Evolutionary conservation across 2,329 filamentous ascomycete species (phyloP).

Genomic region (Monosporascus sp.): DNA sequence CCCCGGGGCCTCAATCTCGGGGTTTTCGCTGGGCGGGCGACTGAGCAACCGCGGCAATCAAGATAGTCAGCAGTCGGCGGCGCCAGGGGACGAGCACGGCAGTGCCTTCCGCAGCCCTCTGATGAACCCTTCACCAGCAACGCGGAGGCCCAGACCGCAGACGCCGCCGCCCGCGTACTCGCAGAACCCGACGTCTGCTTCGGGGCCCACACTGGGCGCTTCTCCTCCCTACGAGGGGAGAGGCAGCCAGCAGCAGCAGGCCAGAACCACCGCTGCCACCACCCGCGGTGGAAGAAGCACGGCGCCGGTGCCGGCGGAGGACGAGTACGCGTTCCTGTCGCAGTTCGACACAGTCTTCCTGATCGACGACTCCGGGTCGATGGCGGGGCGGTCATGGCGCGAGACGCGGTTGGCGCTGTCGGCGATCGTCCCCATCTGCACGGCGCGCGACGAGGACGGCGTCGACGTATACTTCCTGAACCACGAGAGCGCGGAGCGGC

Average conservation of each 20-base stretch:
- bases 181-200: neutral
- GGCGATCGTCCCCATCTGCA: constrained; percentile 72
- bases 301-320: neutral
- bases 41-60: neutral
- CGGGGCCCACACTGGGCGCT: neutral
- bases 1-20: neutral
- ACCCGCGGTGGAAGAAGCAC: neutral
- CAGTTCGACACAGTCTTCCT: constrained; percentile 82
- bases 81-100: neutral
- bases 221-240: neutral
- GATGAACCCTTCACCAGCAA: neutral
- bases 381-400: constrained; percentile 67
- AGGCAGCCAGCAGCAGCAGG: constrained; percentile 4
- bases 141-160: neutral
- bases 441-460: constrained; percentile 69
- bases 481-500: constrained; percentile 36
- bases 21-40: neutral
- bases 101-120: neutral
- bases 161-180: constrained; percentile 5
- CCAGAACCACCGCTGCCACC: constrained; percentile 1
- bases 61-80: neutral
- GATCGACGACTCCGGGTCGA: constrained; percentile 81
- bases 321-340: constrained; percentile 54
- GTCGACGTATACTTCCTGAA: constrained; percentile 90
- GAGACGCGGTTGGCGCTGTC: constrained; percentile 63